Conservation (phyloP, 345 rosid genomes). For the Conringia planisiliqua region DNA sequence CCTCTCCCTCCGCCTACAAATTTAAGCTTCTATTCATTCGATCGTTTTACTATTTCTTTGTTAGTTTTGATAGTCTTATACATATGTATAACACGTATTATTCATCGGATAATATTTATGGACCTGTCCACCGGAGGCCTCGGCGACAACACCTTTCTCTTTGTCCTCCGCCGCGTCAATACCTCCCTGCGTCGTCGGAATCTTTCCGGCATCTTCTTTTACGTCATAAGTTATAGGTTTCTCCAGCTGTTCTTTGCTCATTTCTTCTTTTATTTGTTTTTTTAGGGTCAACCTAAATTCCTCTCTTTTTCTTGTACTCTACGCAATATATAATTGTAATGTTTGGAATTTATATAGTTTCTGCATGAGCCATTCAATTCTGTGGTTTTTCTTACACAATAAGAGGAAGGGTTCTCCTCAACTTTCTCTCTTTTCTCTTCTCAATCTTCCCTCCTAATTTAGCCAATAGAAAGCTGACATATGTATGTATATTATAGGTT, state of each 20-base stretch:
- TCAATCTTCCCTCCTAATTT: background rate
- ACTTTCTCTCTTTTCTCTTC: background rate
- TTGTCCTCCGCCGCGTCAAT: slow-evolving; percentile 35
- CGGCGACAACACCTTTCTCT: slow-evolving; percentile 27
- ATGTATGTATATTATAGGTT: background rate
- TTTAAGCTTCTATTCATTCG: background rate
- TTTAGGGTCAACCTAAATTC: background rate
- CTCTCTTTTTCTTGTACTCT: background rate
- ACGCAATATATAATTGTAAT: background rate
- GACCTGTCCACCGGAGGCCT: slow-evolving; percentile 22
- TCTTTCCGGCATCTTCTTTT: slow-evolving; percentile 35
- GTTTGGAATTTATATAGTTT: slow-evolving; percentile 7
- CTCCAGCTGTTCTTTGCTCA: slow-evolving; percentile 42
- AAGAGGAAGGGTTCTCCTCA: slow-evolving; percentile 18
- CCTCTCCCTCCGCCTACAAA: slow-evolving; percentile 25
- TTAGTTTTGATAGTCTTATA: background rate
- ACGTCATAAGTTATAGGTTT: slow-evolving; percentile 36
- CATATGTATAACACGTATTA: background rate
- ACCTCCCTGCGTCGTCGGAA: slow-evolving; percentile 36
- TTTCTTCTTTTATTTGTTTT: background rate
- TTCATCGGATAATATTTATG: background rate
- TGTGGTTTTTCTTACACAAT: background rate
- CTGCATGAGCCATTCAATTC: slow-evolving; percentile 15
- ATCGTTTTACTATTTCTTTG: background rate
- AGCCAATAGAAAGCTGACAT: background rate